Conservation (phyloP, 1,284 basidiomycete genomes). For the Mycena citricolor region DNA sequence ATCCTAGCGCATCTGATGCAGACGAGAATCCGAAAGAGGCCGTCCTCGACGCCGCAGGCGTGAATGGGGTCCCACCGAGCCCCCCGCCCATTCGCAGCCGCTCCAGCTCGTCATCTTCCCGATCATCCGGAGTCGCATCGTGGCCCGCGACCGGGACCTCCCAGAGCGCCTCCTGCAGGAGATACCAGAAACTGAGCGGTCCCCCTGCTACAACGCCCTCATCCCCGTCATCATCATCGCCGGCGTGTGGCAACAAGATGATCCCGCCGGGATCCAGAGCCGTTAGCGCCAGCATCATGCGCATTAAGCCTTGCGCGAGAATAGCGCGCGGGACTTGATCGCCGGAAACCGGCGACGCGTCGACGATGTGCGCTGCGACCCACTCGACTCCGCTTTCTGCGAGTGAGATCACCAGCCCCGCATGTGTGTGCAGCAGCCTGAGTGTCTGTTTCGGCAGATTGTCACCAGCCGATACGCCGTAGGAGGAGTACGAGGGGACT, state of each 20-base stretch:
- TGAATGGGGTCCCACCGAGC: slow-evolving; percentile 24
- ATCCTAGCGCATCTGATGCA: too few relatives aligned
- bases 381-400: slow-evolving; percentile 86
- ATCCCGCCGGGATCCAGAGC: slow-evolving; percentile 42
- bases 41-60: slow-evolving; percentile 9
- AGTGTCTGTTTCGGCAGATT: slow-evolving; percentile 40
- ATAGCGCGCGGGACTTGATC: slow-evolving; percentile 38
- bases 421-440: slow-evolving; percentile 63
- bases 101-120: slow-evolving; percentile 28
- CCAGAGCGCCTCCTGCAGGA: slow-evolving; percentile 87
- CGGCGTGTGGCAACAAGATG: too few relatives aligned
- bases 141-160: slow-evolving; percentile 12
- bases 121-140: slow-evolving; percentile 6
- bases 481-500: background rate
- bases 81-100: slow-evolving; percentile 36
- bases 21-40: background rate
- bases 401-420: slow-evolving; percentile 76
- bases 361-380: slow-evolving; percentile 68
- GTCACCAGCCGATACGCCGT: too few relatives aligned
- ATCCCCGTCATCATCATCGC: slow-evolving; percentile 63
- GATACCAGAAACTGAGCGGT: slow-evolving; percentile 84
- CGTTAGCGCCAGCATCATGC: slow-evolving; percentile 72
- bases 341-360: slow-evolving; percentile 28
- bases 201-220: slow-evolving; percentile 85
- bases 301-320: slow-evolving; percentile 70